Percentiles rank a stretch among this genome's conserved stretches.
These are phyloP conservation scores for Heliophila coronopifolia DNA, from an alignment of 441 rosid genomes.

Conservation along the genomic window DNA sequence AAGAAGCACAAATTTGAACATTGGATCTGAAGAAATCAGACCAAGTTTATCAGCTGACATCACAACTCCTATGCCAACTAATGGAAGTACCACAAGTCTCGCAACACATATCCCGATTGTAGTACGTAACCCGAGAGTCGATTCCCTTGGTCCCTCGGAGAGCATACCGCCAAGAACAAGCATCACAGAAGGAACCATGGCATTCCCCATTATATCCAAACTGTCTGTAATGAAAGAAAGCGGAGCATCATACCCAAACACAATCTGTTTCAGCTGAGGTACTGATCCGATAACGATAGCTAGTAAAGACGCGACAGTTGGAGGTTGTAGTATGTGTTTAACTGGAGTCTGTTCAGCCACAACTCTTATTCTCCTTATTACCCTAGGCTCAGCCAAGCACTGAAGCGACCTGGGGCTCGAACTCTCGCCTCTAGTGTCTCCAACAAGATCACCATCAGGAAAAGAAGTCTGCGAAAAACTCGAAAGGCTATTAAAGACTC, in stretches of 20 bases:
- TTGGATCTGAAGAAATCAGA: conserved; percentile 53
- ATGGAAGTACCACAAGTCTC: conserved; percentile 78
- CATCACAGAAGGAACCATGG: conserved; percentile 94
- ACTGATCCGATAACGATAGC: conserved; percentile 67
- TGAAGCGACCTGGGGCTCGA: conserved; percentile 60
- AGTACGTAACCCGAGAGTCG: conserved; percentile 69
- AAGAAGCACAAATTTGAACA: conserved; percentile 73
- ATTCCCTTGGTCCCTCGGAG: conserved; percentile 80
- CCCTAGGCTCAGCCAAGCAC: conserved; percentile 80
- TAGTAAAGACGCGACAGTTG: conserved; percentile 71
- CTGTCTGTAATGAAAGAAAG: conserved; percentile 74
- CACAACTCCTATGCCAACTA: conserved; percentile 70
- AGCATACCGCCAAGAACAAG: conserved; percentile 92
- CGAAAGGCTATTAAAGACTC: conserved; percentile 51
- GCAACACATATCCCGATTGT: conserved; percentile 64
- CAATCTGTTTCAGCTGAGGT: conserved; percentile 60
- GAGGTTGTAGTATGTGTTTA: conserved; percentile 83
- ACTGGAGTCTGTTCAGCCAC: conserved; percentile 85
- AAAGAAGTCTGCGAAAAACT: conserved; percentile 38
- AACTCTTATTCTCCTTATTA: conserved; percentile 72
- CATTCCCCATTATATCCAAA: conserved; percentile 66
- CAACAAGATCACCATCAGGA: conserved; percentile 46
- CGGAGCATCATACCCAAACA: conserved; percentile 77
- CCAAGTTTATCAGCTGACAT: conserved; percentile 46
- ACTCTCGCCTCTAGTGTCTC: conserved; percentile 26